These are phyloP conservation scores for Tulasnella sp. DNA, from an alignment of 768 basidiomycete species.

Conservation along the genomic window DNA sequence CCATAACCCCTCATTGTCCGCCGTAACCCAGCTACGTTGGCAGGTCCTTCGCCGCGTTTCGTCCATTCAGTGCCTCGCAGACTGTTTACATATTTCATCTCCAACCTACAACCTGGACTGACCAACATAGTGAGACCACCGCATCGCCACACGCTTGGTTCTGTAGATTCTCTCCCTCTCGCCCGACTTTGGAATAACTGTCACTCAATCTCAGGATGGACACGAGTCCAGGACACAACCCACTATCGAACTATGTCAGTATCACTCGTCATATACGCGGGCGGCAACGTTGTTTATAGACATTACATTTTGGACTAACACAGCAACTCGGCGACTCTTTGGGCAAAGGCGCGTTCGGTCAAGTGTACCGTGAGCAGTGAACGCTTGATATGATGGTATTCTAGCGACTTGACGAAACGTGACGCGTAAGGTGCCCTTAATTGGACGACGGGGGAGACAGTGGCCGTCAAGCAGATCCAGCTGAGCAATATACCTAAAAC, in stretches of 20 bases:
- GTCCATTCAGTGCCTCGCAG: no score
- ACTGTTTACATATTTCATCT: no score
- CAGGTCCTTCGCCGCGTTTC: no score
- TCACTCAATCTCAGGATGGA: background rate
- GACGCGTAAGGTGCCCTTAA: conserved; percentile 63
- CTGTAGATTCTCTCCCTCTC: no score
- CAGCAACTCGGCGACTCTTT: conserved; percentile 94
- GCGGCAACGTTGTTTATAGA: background rate
- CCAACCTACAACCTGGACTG: no score
- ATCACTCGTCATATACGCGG: background rate
- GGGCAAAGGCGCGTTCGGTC: conserved; percentile 96
- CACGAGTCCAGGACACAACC: conserved; percentile 5
- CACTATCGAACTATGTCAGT: conserved; percentile 20
- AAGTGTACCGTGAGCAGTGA: conserved; percentile 77
- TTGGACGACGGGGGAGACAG: conserved; percentile 95
- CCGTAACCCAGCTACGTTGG: no score
- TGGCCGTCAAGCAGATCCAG: conserved; percentile 96
- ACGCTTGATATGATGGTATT: background rate
- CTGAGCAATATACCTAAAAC: conserved; percentile 86
- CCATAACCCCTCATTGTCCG: no score
- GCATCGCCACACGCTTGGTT: no score
- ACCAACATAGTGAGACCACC: no score
- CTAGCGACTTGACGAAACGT: background rate
- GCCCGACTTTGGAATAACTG: no score
- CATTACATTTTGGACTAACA: background rate